These are phyloP conservation scores for Climacium dendroides DNA, from an alignment of 225 moss, liverwort and hornwort genomes.

Conservation along the genomic window DNA sequence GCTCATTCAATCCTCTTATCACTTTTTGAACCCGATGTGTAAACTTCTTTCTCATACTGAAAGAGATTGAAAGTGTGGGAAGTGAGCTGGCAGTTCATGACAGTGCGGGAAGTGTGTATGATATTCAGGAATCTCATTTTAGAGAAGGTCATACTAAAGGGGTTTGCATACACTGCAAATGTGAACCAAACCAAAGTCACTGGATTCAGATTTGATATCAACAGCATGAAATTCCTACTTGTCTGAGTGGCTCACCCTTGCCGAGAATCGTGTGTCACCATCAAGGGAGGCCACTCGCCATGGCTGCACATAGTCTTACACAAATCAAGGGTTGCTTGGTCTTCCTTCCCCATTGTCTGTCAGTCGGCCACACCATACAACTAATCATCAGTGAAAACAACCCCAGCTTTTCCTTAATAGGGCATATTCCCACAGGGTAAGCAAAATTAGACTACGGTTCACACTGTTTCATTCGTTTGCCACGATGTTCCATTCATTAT, in stretches of 20 bases:
- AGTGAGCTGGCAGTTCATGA: neutral
- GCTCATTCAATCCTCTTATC: neutral
- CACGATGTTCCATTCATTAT: neutral
- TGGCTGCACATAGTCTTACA: conserved; percentile 72
- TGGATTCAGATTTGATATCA: neutral
- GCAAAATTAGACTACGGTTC: neutral
- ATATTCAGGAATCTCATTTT: neutral
- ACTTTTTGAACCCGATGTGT: too few species aligned
- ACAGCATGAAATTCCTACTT: neutral
- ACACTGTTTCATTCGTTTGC: neutral
- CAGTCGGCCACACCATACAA: neutral
- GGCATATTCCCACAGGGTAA: neutral
- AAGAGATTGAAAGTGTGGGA: neutral
- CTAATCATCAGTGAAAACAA: neutral
- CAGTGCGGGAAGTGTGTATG: neutral
- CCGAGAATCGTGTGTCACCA: conserved; percentile 64
- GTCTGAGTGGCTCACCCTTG: conserved; percentile 52
- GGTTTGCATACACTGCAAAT: neutral
- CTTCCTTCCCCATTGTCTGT: conserved; percentile 65
- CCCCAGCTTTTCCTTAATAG: neutral
- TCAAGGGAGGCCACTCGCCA: conserved; percentile 80
- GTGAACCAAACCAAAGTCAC: neutral
- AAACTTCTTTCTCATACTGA: neutral
- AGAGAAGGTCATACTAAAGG: neutral
- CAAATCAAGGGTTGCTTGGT: conserved; percentile 61